Base-by-base conservation (phyloP, 2,329 filamentous ascomycete genomes). In the Penicillium thymicola region DNA sequence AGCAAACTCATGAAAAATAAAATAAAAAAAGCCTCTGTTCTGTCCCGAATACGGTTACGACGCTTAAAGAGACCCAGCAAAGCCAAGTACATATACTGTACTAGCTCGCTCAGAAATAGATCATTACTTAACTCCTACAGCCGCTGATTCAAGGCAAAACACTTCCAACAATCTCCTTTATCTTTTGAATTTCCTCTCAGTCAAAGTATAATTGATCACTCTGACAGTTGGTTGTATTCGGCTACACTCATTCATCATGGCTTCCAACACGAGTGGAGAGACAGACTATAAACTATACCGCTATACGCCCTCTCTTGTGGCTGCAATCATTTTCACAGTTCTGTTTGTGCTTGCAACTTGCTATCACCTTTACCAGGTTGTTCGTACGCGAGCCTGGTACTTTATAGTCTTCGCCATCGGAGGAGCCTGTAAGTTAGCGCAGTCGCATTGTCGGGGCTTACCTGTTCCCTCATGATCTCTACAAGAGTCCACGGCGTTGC, bases 231-330 rank as follows among this genome's bases (percentile, higher is more conserved):
- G 0, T 36, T 36, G 16, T 9, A 36, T 36, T 14, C 18, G 11
- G 18, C 14, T 40, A 40, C 18, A 23, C 18, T 21, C 18, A 40
- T 23, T 23, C 11, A 21, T 13, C 13, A 40, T 40, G 38, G 6
- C 11, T 23, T 40, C 18, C 18, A 40, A 40, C 18, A 21, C 11
- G 6, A 2, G 11, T 23, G 37, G 10, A 23, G 2, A 3, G 8
- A 5, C 21, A 5, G 21, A 25, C 21, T 51, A 37, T 16, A 6
- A 43, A 13, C 55, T 63, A 27, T 63, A 65, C 27, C 51, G 55
- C 11, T 73, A 71, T 46, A 59, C 59, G 6, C 70, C 70, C 14
- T 69, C 61, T 9, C 50, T 67, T 0, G 34, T 58, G 9, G 63
- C 61, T 16, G 70, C 70, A 5, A 57, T 66, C 5, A 45, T 68